Conservation (phyloP, 2,329 filamentous ascomycete species). For the Epichloe amarillans region DNA sequence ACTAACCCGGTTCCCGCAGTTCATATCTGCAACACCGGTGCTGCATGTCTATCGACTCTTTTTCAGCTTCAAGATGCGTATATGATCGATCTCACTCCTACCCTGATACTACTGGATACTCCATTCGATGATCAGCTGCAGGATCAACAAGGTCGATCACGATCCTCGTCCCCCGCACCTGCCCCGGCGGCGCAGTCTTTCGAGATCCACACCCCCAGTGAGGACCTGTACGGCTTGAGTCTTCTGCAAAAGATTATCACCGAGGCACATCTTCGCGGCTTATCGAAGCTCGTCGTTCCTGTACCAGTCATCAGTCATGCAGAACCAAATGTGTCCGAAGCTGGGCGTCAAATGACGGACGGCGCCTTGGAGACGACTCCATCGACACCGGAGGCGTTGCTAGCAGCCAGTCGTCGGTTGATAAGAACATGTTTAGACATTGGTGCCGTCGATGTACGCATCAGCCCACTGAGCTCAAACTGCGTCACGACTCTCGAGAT, state of each 20-base stretch:
- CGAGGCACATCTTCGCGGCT: conserved; percentile 41
- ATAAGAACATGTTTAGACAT: conserved; percentile 68
- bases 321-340: conserved; percentile 13
- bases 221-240: conserved; percentile 41
- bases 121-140: conserved; percentile 35
- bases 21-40: conserved; percentile 39
- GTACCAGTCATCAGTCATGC: conserved; percentile 38
- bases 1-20: conserved; percentile 25
- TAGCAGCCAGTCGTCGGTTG: conserved; percentile 23
- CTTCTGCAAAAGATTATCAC: conserved; percentile 44
- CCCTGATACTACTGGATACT: conserved; percentile 43
- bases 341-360: conserved; percentile 22
- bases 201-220: conserved; percentile 29
- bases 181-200: conserved; percentile 19
- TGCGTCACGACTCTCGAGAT: conserved; percentile 65
- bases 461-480: conserved; percentile 62
- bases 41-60: conserved; percentile 38
- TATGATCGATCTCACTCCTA: conserved; percentile 39
- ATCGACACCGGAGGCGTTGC: conserved; percentile 12
- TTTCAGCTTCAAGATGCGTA: conserved; percentile 39
- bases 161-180: conserved; percentile 33
- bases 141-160: conserved; percentile 19
- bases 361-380: conserved; percentile 23
- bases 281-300: conserved; percentile 43
- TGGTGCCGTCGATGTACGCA: conserved; percentile 75